Percentiles rank a stretch among this genome's conserved stretches.
Evolutionary conservation across 371 early-diverging fungal genomes (phyloP).

Genomic region (Coemansia sp.): DNA sequence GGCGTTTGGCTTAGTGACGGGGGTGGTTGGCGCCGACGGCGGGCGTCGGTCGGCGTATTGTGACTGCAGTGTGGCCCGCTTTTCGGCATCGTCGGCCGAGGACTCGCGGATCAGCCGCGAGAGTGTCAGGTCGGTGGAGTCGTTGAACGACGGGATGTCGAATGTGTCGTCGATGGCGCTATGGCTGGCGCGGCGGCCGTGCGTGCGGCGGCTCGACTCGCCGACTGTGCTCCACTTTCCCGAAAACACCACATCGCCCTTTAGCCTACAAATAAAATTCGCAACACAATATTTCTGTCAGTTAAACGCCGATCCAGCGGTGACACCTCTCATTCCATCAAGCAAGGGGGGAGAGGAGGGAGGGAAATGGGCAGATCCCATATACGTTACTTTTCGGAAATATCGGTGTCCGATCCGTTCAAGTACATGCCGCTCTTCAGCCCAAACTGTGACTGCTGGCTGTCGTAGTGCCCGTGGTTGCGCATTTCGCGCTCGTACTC

Average conservation of each 20-base stretch:
- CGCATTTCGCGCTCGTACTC: constrained; percentile 27
- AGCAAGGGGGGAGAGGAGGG: too few relatives aligned
- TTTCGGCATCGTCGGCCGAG: constrained; percentile 12
- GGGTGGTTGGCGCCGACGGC: background rate
- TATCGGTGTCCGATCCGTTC: constrained; percentile 27
- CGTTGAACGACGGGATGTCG: constrained; percentile 25
- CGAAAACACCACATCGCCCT: constrained; percentile 33
- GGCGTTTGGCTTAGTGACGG: background rate
- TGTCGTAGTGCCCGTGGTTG: constrained; percentile 4
- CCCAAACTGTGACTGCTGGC: constrained; percentile 34
- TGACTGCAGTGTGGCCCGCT: background rate
- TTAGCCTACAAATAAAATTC: constrained; percentile 17
- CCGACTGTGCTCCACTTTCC: constrained; percentile 38
- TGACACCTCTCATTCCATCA: too few relatives aligned
- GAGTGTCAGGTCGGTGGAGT: constrained; percentile 15
- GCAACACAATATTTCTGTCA: background rate
- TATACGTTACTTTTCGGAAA: constrained; percentile 26
- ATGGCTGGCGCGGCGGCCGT: constrained; percentile 2
- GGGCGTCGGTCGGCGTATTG: constrained; percentile 3
- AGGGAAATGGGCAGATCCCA: too few relatives aligned
- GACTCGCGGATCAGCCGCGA: constrained; percentile 25
- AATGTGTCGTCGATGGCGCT: constrained; percentile 19
- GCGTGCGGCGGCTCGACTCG: constrained; percentile 1
- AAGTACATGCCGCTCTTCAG: constrained; percentile 41
- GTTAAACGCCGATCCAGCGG: too few relatives aligned